A percentile compares a stretch with the other conserved stretches of the same genome.
Evolutionary conservation across 345 rosid species (phyloP).

Genomic region (Eucalyptus pauciflora): DNA sequence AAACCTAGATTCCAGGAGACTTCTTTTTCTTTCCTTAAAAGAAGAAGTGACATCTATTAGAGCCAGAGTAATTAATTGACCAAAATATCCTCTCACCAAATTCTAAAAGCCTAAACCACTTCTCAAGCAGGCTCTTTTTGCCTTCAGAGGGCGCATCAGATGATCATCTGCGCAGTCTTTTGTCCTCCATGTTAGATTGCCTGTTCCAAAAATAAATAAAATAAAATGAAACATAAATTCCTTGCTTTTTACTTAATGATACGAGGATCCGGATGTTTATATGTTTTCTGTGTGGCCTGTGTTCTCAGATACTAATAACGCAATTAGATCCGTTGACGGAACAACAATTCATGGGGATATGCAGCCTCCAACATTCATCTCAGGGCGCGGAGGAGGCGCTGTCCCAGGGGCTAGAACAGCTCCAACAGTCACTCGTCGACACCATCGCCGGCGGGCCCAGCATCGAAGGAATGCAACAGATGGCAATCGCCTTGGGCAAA

Average conservation of each 20-base stretch:
- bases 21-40: neutral
- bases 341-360: conserved; percentile 89
- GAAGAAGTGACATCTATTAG: neutral
- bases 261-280: neutral
- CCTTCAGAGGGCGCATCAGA: neutral
- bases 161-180: neutral
- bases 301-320: conserved; percentile 52
- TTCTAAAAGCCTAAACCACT: neutral
- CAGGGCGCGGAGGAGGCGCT: conserved; percentile 97
- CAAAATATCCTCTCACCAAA: neutral
- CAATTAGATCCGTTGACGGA: conserved; percentile 88
- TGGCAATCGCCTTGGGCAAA: conserved; percentile 87
- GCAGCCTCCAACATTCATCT: conserved; percentile 83
- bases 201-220: neutral
- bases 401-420: conserved; percentile 81
- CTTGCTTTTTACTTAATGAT: neutral
- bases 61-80: neutral
- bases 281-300: neutral
- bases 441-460: conserved; percentile 49
- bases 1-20: neutral
- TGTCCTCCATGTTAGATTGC: neutral
- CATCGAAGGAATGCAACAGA: conserved; percentile 83
- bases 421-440: conserved; percentile 84
- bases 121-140: neutral
- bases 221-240: neutral